Percentiles rank a stretch among this genome's conserved stretches.
Conservation (phyloP, 2,329 filamentous ascomycete genomes). For the Aureobasidium sp. region DNA sequence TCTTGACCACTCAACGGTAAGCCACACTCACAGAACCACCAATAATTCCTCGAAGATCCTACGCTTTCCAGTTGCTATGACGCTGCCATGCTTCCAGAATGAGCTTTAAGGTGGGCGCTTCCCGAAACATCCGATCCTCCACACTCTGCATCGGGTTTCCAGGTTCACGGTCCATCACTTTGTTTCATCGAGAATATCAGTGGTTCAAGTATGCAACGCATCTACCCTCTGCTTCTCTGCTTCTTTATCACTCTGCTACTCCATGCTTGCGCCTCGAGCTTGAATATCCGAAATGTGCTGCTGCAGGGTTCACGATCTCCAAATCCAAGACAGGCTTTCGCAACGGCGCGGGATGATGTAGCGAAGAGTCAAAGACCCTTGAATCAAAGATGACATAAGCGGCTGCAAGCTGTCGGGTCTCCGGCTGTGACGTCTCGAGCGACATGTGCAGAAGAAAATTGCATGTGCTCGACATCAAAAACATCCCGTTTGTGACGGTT, state of each 20-base stretch:
- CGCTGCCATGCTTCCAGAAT: slow-evolving; percentile 1
- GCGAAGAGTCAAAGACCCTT: background rate
- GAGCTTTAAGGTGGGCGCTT: background rate
- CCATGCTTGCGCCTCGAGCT: background rate
- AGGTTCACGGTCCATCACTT: background rate
- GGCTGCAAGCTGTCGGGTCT: background rate
- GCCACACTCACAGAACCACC: background rate
- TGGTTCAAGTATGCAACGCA: background rate
- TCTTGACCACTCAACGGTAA: background rate
- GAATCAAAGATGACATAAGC: background rate
- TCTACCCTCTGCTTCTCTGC: background rate
- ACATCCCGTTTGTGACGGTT: background rate
- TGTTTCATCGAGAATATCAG: background rate
- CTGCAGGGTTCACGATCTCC: background rate
- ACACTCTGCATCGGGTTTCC: background rate
- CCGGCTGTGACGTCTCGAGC: background rate
- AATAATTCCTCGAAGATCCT: background rate
- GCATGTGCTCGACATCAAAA: background rate
- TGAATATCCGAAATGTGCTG: background rate
- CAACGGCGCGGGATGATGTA: background rate
- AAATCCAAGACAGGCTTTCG: background rate
- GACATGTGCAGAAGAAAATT: background rate
- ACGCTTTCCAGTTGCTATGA: background rate
- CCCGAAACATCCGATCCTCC: background rate
- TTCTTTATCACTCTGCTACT: background rate